Base-by-base conservation (phyloP, 345 rosid species). In the Excoecaria agallocha region DNA sequence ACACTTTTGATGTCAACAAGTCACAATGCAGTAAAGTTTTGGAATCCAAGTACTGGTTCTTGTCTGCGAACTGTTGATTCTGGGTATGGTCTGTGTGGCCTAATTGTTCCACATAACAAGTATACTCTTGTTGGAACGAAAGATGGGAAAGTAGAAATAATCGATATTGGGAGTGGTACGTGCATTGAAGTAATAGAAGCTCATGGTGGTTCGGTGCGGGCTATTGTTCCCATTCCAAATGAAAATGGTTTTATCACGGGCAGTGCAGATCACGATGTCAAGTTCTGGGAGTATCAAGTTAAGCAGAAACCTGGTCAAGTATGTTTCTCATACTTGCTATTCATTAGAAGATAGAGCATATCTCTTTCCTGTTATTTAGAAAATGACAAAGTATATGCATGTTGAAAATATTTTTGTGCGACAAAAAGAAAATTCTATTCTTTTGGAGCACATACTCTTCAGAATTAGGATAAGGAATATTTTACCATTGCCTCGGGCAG, bases 1-100 rank as follows among this genome's bases (percentile, higher is more conserved):
- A 87, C 86, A 46, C 89, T 93, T 76, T 82, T 94, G 84, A 85
- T 94, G 97, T 93, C 99, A 81, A 94, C 98, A 11, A 92, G 99
- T 84, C 97, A 94, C 87, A 87, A 86, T 81, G 88, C 96, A 48
- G 90, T 91, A 22, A 94, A 92, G 81, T 79, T 94, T 74, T 94
- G 99, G 99, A 94, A 91, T 84, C 97, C 99, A 74, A 93, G 93
- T 74, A 89, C 97, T 17, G 97, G 99, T 78, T 87, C 93, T 73
- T 94, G 99, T 79, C 90, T 94, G 81, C 83, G 94, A 63, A 94
- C 97, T 37, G 84, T 94, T 78, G 97, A 82, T 74, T 94, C 99
- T 75, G 98, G 89, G 55, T 95, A 86, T 85, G 98, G 99, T 69
- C 75, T 95, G 37, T 95, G 98, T 87, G 95, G 99, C 77, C 79